These are phyloP conservation scores for Exophiala sp. DNA, from an alignment of 2,329 filamentous ascomycete species.

Conservation along the genomic window DNA sequence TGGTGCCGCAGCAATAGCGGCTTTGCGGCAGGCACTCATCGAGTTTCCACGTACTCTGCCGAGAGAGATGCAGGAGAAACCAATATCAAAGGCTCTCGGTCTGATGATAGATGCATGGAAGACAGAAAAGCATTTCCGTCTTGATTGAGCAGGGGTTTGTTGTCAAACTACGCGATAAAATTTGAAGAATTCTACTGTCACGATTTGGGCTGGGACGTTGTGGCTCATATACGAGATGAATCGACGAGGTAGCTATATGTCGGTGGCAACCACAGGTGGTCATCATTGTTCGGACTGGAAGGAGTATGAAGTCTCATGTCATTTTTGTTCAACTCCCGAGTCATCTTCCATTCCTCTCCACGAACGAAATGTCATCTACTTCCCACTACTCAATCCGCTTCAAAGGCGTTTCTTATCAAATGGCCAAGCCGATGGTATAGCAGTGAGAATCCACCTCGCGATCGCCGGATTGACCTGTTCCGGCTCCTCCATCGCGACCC, in stretches of 20 bases:
- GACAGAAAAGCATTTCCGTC: constrained; percentile 19
- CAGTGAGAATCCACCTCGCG: constrained; percentile 14
- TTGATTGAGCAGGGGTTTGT: constrained; percentile 5
- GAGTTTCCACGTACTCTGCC: constrained; percentile 59
- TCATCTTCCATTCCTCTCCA: no score
- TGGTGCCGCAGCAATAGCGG: constrained; percentile 69
- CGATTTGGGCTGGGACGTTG: no score
- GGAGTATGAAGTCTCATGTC: no score
- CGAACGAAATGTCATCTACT: no score
- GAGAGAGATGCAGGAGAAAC: constrained; percentile 31
- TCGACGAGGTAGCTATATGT: no score
- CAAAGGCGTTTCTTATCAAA: constrained; percentile 11
- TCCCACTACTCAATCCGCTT: not conserved
- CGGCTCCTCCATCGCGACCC: constrained; percentile 73
- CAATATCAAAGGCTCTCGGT: constrained; percentile 17
- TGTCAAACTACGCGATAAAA: no score
- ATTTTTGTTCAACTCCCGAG: no score
- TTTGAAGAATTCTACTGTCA: no score
- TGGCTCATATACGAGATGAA: no score
- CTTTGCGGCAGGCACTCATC: constrained; percentile 67
- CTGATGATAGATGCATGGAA: constrained; percentile 38
- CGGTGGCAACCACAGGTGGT: no score
- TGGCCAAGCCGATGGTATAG: constrained; percentile 14
- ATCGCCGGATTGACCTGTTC: constrained; percentile 60
- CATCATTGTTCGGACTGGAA: no score